Evolutionary conservation across 148 eudicot genomes (phyloP).

Genomic region (Amaranthus cruentus): DNA sequence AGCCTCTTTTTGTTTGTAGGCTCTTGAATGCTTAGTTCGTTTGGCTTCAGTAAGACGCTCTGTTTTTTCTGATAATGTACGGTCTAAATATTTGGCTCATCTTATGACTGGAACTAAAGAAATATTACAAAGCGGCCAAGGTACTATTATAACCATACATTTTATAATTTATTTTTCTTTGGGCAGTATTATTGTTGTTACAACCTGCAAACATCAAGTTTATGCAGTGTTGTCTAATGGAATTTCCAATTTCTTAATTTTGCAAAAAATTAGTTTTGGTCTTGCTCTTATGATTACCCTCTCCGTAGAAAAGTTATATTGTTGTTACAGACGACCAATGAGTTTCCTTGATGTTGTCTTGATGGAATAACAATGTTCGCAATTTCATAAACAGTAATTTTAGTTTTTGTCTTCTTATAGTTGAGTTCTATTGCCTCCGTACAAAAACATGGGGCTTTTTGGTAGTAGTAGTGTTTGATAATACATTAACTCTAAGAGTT

Average conservation of each 20-base stretch:
- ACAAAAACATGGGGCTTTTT: too few relatives aligned
- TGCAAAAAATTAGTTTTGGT: neutral
- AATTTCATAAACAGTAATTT: too few relatives aligned
- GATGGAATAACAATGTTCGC: too few relatives aligned
- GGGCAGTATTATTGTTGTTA: neutral
- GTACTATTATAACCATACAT: conserved; percentile 26
- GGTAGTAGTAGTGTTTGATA: too few relatives aligned
- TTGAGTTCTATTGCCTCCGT: too few relatives aligned
- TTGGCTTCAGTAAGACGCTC: conserved; percentile 86
- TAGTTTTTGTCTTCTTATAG: too few relatives aligned
- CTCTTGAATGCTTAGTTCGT: conserved; percentile 84
- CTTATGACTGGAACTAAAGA: conserved; percentile 84
- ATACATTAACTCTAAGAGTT: too few relatives aligned
- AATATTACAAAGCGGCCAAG: conserved; percentile 70
- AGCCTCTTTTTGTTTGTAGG: conserved; percentile 29
- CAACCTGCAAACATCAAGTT: neutral
- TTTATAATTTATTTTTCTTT: neutral
- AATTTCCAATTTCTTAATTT: neutral
- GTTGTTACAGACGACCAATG: too few relatives aligned
- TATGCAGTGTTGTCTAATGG: neutral
- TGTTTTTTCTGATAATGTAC: conserved; percentile 57
- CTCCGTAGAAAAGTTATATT: too few relatives aligned
- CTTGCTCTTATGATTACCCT: neutral
- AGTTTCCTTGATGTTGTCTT: too few relatives aligned
- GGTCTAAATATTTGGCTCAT: conserved; percentile 72